phyloP scores from a whole-genome alignment of 306 rosid genomes.

The Vigna reflexopilosa region DNA sequence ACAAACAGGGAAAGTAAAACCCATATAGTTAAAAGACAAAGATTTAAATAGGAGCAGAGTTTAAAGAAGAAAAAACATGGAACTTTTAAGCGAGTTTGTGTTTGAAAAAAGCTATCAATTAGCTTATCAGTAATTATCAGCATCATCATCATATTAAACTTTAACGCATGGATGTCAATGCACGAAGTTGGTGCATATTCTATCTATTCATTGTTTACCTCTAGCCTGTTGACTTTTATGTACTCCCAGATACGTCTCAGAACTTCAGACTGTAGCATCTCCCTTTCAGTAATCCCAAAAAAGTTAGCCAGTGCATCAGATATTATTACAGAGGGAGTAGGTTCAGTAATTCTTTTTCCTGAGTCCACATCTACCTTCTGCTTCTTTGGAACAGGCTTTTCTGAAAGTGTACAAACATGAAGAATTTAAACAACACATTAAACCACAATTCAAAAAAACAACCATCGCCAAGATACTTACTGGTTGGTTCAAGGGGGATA shows the following conservation, averaged over 20 bases:
- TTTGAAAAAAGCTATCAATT: constrained; percentile 12
- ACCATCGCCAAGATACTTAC: constrained; percentile 58
- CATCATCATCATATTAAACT: neutral
- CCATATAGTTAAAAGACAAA: neutral
- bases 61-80: constrained; percentile 27
- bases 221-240: constrained; percentile 73
- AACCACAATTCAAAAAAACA: constrained; percentile 7
- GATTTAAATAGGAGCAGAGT: neutral
- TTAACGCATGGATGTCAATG: neutral
- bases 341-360: constrained; percentile 55
- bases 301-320: constrained; percentile 87
- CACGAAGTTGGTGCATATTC: constrained; percentile 7
- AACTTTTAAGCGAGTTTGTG: neutral
- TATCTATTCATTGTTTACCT: constrained; percentile 52
- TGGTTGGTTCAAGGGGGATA: constrained; percentile 71
- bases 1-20: neutral
- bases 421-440: constrained; percentile 40
- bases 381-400: constrained; percentile 68
- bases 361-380: constrained; percentile 60
- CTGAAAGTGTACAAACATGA: constrained; percentile 60
- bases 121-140: constrained; percentile 28
- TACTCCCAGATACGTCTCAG: constrained; percentile 83
- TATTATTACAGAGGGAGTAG: constrained; percentile 65
- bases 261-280: constrained; percentile 87
- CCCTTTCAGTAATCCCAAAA: constrained; percentile 72